Base-by-base conservation (phyloP, 2,329 filamentous ascomycete species). In the Onygenales sp. region DNA sequence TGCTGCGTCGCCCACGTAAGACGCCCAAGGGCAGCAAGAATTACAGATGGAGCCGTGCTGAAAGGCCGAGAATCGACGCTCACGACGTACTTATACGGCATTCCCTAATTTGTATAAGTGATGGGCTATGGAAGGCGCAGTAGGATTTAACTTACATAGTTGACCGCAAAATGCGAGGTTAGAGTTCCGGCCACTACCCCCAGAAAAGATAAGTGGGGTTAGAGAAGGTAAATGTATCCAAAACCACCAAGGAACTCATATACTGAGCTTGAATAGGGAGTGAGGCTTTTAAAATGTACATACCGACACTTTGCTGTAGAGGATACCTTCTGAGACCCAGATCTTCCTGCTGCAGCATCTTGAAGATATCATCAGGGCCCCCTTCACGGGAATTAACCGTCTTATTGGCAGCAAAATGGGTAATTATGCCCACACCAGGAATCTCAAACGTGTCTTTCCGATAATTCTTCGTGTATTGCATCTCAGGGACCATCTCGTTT, bases 311-410 rank as follows among this genome's bases (percentile, higher is more conserved):
- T n/a, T 61, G 59, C 32, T 59, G 50, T 36, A 74, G 52, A 0
- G 60, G 62, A 55, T 68, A 68, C 44, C 81, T 69, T 55, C 67
- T 66, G n/a, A 83, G 63, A 2, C 71, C 69, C 38, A 81, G 66
- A 5, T 78, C 67, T 0, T 60, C 60, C 2, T 59, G 43, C 47
- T 81, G 76, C 2, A 84, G 59, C 9, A 69, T 59, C 0, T 69
- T 60, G 57, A 86, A 87, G 55, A 89, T 72, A 2, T 81, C 76
- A 60, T 89, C 71, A 0, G 85, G 75, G 0, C 85, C 86, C 36
- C 74, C 72, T 0, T 61, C 46, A n/a, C 76, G 72, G 13, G 67
- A 62, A 33, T 81, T 79, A 32, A 84, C 75, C 0, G 62, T 64
- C n/a, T 67, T 63, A 50, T 78, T 83, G 0, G 83, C 76, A 3